Percentiles rank a stretch among this genome's conserved stretches.
These are phyloP conservation scores for Leccinum glutinopallens DNA, from an alignment of 1,284 basidiomycete species.

Conservation along the genomic window DNA sequence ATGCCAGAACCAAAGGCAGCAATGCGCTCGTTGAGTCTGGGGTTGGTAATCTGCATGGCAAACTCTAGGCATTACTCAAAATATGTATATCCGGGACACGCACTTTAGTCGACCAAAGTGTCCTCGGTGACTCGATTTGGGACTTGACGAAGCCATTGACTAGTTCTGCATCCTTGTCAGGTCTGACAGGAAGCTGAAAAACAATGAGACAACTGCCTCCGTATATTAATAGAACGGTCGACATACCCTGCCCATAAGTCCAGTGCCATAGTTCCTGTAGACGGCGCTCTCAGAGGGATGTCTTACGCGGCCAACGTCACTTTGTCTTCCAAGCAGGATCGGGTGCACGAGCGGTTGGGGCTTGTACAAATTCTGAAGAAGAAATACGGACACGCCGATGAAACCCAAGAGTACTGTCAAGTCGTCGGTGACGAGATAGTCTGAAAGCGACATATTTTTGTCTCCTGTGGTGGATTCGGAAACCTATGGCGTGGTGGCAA, in stretches of 20 bases:
- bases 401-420: constrained; percentile 73
- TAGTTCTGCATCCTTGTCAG: constrained; percentile 69
- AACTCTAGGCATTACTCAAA: constrained; percentile 1
- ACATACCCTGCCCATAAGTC: constrained; percentile 73
- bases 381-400: constrained; percentile 70
- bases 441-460: constrained; percentile 44
- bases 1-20: constrained; percentile 71
- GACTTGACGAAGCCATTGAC: constrained; percentile 65
- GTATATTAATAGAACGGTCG: not conserved
- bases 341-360: constrained; percentile 82
- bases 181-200: constrained; percentile 68
- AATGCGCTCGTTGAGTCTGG: constrained; percentile 62
- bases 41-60: constrained; percentile 62
- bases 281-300: constrained; percentile 75
- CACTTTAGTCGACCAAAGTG: constrained; percentile 78
- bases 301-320: constrained; percentile 77
- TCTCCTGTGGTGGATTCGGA: not conserved
- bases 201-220: not conserved
- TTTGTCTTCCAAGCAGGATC: constrained; percentile 79
- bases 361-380: constrained; percentile 73
- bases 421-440: constrained; percentile 73
- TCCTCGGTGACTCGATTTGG: constrained; percentile 66
- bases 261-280: constrained; percentile 82
- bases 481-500: constrained; percentile 2
- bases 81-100: constrained; percentile 8